Evolutionary conservation across 2,329 filamentous ascomycete genomes (phyloP), one percentile per base, ranked within the genome.

Genomic region (Blastomyces silverae): DNA sequence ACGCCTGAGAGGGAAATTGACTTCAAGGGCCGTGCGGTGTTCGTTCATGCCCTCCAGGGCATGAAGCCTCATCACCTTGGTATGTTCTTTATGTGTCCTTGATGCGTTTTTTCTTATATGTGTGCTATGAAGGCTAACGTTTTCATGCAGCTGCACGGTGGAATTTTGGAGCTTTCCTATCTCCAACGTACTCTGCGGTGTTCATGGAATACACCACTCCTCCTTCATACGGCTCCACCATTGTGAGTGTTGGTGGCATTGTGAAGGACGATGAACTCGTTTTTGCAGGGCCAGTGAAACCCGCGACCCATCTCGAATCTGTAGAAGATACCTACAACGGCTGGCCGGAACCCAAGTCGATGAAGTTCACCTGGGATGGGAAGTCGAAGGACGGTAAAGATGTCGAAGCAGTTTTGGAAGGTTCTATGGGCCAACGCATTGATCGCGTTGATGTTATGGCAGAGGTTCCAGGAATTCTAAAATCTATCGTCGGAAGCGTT

Each of bases 31-130:
- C 85, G 83, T 68, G 92, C 87, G 42, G 81, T 95, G 72, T 93
- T 92, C 79, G 83, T 89, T 69, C 89, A 94, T 76, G 92, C 91
- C 52, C 81, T 97, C 61, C 94, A 97, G 80, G 94, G 92, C 76
- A 97, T 97, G 93, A 99, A 99, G 84, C 94, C 94, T 52, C 94
- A 99, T 77, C 95, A 99, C 76, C 90, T 92, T 66, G 92, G 85
- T 87, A 80, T 71, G 79, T 71, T 60, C 15, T 25, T 64, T 46
- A 8, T 25, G 22, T 7, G 7, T 15, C n/a, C 4, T 52, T 52
- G 48, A 11, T 52, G 15, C 34, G 7, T 31, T 28, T 10, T n/a
- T 52, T 15, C 22, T 34, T 56, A n/a, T 56, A n/a, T n/a, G 5
- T 11, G n/a, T 13, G n/a, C 7, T 22, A 31, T 11, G 10, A 37